Conservation (phyloP, 2,329 filamentous ascomycete species). For the Nothophaeocryptopus gaeumannii region DNA sequence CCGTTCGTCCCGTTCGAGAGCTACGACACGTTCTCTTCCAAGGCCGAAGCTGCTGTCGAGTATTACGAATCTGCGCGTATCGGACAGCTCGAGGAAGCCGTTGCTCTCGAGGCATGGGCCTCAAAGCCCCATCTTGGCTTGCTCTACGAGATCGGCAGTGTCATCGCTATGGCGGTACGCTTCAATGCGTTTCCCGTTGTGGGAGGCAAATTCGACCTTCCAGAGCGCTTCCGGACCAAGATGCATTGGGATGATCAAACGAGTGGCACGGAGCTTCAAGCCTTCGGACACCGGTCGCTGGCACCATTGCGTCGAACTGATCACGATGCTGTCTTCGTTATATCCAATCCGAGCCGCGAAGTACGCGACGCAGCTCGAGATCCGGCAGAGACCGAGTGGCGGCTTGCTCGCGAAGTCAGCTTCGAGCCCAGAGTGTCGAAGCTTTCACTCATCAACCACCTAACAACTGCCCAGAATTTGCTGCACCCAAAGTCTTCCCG, state of each 20-base stretch:
- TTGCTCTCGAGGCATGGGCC: slow-evolving; percentile 17
- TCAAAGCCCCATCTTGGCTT: slow-evolving; percentile 11
- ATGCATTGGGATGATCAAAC: background rate
- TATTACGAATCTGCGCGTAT: slow-evolving; percentile 17
- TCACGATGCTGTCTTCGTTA: slow-evolving; percentile 16
- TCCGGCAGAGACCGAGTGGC: background rate
- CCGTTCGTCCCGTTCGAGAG: slow-evolving; percentile 17
- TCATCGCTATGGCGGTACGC: slow-evolving; percentile 16
- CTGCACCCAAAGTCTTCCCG: slow-evolving; percentile 7
- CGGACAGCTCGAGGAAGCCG: slow-evolving; percentile 13
- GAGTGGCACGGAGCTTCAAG: background rate
- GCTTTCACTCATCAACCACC: slow-evolving; percentile 8
- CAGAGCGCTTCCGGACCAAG: slow-evolving; percentile 12
- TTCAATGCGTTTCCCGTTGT: slow-evolving; percentile 13
- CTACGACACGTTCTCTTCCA: slow-evolving; percentile 11
- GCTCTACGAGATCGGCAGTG: slow-evolving; percentile 14
- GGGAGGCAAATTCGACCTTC: slow-evolving; percentile 31
- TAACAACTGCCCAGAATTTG: slow-evolving; percentile 12
- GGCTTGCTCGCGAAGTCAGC: background rate
- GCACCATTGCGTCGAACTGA: background rate
- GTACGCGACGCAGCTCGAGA: slow-evolving; percentile 3
- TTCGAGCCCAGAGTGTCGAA: slow-evolving; percentile 6
- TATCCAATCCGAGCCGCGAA: background rate
- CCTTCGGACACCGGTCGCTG: background rate
- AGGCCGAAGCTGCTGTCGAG: slow-evolving; percentile 13